Percentiles rank a stretch among this genome's conserved stretches.
These are phyloP conservation scores for Tolypocladium album DNA, from an alignment of 2,329 filamentous ascomycete genomes.

Conservation along the genomic window DNA sequence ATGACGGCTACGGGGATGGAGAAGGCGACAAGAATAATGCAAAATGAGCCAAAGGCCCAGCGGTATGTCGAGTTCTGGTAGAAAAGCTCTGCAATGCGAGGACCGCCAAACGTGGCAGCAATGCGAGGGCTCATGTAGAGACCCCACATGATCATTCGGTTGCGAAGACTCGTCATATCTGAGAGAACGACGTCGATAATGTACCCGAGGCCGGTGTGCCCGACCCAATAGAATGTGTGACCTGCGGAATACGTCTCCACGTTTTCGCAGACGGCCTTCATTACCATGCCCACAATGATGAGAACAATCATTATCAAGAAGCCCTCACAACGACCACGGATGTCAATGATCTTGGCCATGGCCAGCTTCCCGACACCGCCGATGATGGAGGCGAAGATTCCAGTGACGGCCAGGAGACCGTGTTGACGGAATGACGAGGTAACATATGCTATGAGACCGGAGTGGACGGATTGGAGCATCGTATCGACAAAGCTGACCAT, in stretches of 20 bases:
- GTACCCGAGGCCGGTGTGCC: slow-evolving; percentile 31
- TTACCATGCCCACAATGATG: slow-evolving; percentile 42
- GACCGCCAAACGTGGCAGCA: slow-evolving; percentile 32
- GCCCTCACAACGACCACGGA: slow-evolving; percentile 36
- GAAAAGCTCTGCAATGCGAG: slow-evolving; percentile 27
- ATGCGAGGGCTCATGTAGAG: slow-evolving; percentile 33
- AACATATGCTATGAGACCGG: slow-evolving; percentile 50
- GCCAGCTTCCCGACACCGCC: slow-evolving; percentile 25
- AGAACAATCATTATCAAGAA: slow-evolving; percentile 31
- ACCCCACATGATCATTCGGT: slow-evolving; percentile 30
- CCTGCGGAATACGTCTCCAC: slow-evolving; percentile 49
- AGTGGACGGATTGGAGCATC: slow-evolving; percentile 24
- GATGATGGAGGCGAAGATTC: slow-evolving; percentile 44
- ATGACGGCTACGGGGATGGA: slow-evolving; percentile 23
- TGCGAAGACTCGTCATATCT: slow-evolving; percentile 30
- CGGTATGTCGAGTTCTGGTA: slow-evolving; percentile 26
- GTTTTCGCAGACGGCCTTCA: slow-evolving; percentile 51
- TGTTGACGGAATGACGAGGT: slow-evolving; percentile 56
- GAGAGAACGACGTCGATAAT: slow-evolving; percentile 30
- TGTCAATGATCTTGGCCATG: slow-evolving; percentile 37
- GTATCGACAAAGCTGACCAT: slow-evolving; percentile 26
- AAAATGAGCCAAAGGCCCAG: slow-evolving; percentile 50
- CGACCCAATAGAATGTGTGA: slow-evolving; percentile 54
- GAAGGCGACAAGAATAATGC: slow-evolving; percentile 47
- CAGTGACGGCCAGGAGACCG: slow-evolving; percentile 51